phyloP scores from a whole-genome alignment of 1,284 basidiomycete genomes.

The Fomitopsis betulina region DNA sequence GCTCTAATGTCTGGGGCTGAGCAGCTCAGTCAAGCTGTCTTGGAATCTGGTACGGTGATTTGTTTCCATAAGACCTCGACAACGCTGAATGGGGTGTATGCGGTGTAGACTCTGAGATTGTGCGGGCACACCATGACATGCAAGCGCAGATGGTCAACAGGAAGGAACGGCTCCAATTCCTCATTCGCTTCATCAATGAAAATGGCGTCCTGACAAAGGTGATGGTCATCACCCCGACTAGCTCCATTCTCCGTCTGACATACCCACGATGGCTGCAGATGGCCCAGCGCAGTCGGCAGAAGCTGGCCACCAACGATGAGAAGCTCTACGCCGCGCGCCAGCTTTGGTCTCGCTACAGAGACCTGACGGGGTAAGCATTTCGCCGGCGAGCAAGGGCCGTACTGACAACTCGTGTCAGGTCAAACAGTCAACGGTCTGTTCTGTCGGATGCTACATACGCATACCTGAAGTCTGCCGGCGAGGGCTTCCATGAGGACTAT shows the following conservation, averaged over 20 bases:
- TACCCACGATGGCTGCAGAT: constrained; percentile 44
- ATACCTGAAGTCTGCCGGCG: constrained; percentile 57
- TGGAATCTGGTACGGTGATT: constrained; percentile 52
- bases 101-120: constrained; percentile 60
- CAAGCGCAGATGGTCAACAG: constrained; percentile 76
- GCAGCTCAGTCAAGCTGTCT: constrained; percentile 70
- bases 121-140: constrained; percentile 77
- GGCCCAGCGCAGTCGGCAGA: constrained; percentile 73
- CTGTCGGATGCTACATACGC: constrained; percentile 61
- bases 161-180: constrained; percentile 71
- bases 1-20: constrained; percentile 79
- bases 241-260: background rate
- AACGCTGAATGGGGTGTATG: background rate
- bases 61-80: background rate
- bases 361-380: constrained; percentile 52
- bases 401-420: constrained; percentile 12
- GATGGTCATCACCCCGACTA: constrained; percentile 23
- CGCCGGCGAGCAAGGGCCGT: background rate
- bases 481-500: constrained; percentile 66
- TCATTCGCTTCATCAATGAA: constrained; percentile 85
- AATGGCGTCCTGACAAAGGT: constrained; percentile 76
- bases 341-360: constrained; percentile 83
- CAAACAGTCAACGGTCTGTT: constrained; percentile 48
- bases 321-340: constrained; percentile 80
- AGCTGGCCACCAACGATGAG: constrained; percentile 83